Base-by-base conservation (phyloP, 2,329 filamentous ascomycete genomes). In the Aspergillus carbonarius region DNA sequence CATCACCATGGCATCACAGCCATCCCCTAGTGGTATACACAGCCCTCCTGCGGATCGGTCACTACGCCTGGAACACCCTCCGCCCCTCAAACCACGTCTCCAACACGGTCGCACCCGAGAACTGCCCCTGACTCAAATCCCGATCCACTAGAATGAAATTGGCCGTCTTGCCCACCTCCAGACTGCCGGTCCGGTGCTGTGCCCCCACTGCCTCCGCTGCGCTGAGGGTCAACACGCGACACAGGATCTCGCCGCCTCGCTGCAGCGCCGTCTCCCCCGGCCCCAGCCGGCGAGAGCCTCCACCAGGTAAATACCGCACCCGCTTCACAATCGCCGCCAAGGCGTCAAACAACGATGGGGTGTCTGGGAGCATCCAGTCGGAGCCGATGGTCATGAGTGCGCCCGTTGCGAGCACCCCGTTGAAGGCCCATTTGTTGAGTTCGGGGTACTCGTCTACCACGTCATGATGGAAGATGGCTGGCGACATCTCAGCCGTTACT, bases 401-500 rank as follows among this genome's bases (percentile, higher is more conserved):
- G 27, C 58, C 63, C 12, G 63, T 60, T 1, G 65, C 59, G 9
- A 69, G 57, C 61, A 72, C 69, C 44, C 67, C 65, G 17, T 57
- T 54, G 32, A 71, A 74, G 18, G 69, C 32, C 47, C 39, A 53
- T 10, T 37, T 30, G 15, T 48, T 37, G 18, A 54, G 40, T 12
- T 48, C 18, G 18, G 50, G 34, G 17, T 54, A 54, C 25, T 54
- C 42, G 15, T 39, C 69, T 30, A 72, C 67, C 23, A 66, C 50
- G 10, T 47, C 39, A 9, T 58, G 40, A 32, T 54, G 49, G 25
- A 53, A 54, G 13, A 53, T 49, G 9, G 56, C 56, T 8, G 60
- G 60, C 17, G 60, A 62, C 70, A 74, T 74, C 48, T 75, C 73
- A 12, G 73, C 72, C 1, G 73, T 75, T 17, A 74, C 63, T 37